Evolutionary conservation across 2,329 filamentous ascomycete species (phyloP), one percentile per base, ranked within the genome.

Genomic region (Lachnellula willkommii): DNA sequence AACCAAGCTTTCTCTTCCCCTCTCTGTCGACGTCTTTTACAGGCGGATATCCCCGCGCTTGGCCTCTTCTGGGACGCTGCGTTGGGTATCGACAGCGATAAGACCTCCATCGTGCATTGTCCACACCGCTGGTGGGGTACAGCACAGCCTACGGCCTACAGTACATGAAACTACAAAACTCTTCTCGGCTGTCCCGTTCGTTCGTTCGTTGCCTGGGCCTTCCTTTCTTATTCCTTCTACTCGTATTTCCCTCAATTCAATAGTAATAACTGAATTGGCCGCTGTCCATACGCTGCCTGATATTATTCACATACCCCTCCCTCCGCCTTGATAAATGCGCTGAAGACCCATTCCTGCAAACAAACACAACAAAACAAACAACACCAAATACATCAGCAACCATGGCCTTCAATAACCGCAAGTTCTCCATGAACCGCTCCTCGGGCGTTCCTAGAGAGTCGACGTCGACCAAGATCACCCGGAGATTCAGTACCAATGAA

Each of bases 381-480:
- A 12, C 2, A 12, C 2, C 4, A 20, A 45, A 45, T 24, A 45
- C 12, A 7, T 22, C 42, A 47, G 47, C 50, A 40, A 67, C 48
- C 17, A 69, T 69, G 66, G 61, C 65, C 20, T 81, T 81, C 65
- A 72, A 74, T 68, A 77, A 77, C 57, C 80, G 83, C 73, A 84
- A 84, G 69, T 85, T 85, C 71, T 84, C 81, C 60, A 85, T 86
- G 73, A 85, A 86, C 72, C 77, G 82, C 67, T 81, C 84, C 68
- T 84, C 83, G 52, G 83, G 83, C 65, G 77, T 79, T 42, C 83
- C 83, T 57, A 78, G 82, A 67, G 73, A 76, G 42, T 69, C 72
- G 39, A 67, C 60, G 5, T 68, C 72, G 39, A 67, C 60, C 4
- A 65, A 64, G 43, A 37, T 53, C 40, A 58, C 71, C 45, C 76